These are phyloP conservation scores for Epichloe gansuensis DNA, from an alignment of 2,329 filamentous ascomycete species.

Conservation along the genomic window DNA sequence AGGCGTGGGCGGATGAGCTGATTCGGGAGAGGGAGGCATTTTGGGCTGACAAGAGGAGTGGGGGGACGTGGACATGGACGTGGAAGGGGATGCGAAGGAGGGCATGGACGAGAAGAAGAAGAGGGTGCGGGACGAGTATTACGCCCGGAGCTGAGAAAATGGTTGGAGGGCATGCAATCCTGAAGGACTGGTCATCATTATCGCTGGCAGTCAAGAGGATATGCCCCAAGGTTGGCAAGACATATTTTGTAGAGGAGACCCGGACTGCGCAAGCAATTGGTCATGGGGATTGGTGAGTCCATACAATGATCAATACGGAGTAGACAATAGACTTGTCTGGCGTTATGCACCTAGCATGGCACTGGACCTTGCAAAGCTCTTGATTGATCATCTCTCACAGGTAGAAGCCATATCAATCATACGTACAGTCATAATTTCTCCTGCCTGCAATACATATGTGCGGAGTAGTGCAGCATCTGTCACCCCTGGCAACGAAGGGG, in stretches of 20 bases:
- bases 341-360: too few species aligned
- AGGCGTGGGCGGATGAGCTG: conserved; percentile 66
- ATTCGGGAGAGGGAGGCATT: conserved; percentile 63
- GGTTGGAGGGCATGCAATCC: too few species aligned
- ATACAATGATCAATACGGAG: too few species aligned
- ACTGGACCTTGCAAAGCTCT: too few species aligned
- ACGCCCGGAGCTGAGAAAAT: conserved; percentile 18
- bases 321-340: too few species aligned
- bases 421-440: too few species aligned
- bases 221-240: background rate
- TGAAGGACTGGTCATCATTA: too few species aligned
- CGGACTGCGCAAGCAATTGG: conserved; percentile 4
- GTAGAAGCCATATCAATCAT: too few species aligned
- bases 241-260: background rate
- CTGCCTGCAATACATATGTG: too few species aligned
- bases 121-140: conserved; percentile 38
- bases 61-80: conserved; percentile 31
- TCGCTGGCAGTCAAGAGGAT: too few species aligned
- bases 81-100: conserved; percentile 22
- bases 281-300: background rate
- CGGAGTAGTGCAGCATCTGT: background rate
- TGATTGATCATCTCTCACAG: too few species aligned
- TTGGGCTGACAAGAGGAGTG: conserved; percentile 44
- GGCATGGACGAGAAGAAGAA: conserved; percentile 22
- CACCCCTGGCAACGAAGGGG: conserved; percentile 5